Percentiles rank a stretch among this genome's conserved stretches.
Conservation (phyloP, 2,329 filamentous ascomycete species). For the Epichloe baconii region DNA sequence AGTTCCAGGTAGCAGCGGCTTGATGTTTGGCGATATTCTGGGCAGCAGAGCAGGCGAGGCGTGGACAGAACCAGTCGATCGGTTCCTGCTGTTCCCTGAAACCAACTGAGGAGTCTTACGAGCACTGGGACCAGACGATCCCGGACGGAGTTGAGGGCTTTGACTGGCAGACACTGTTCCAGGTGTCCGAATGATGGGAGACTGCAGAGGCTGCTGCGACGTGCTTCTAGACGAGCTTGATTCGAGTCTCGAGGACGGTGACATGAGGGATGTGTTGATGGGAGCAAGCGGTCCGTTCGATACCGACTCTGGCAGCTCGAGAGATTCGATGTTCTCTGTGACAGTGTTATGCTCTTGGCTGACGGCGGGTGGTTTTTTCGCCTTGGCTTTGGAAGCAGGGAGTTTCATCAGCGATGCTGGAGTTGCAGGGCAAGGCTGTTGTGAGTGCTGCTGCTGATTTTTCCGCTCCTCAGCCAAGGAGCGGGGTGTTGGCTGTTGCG, state of each 20-base stretch:
- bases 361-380: conserved; percentile 29
- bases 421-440: conserved; percentile 55
- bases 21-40: conserved; percentile 87
- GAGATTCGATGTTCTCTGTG: conserved; percentile 42
- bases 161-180: conserved; percentile 42
- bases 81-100: conserved; percentile 51
- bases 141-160: conserved; percentile 49
- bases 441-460: conserved; percentile 4
- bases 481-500: conserved; percentile 12
- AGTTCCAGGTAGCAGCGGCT: conserved; percentile 63
- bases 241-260: conserved; percentile 24
- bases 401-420: conserved; percentile 82
- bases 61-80: conserved; percentile 61
- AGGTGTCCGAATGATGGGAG: conserved; percentile 32
- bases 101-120: conserved; percentile 44
- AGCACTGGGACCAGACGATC: conserved; percentile 30
- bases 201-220: conserved; percentile 33
- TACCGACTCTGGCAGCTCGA: conserved; percentile 61
- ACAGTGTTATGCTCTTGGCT: conserved; percentile 21
- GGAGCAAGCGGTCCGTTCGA: conserved; percentile 17
- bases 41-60: conserved; percentile 77
- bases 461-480: conserved; percentile 4
- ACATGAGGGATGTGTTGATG: conserved; percentile 30
- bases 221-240: conserved; percentile 35
- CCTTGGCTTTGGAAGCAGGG: conserved; percentile 38